phyloP scores from a whole-genome alignment of 129 eudicot species.

The Saussurea involucrata region DNA sequence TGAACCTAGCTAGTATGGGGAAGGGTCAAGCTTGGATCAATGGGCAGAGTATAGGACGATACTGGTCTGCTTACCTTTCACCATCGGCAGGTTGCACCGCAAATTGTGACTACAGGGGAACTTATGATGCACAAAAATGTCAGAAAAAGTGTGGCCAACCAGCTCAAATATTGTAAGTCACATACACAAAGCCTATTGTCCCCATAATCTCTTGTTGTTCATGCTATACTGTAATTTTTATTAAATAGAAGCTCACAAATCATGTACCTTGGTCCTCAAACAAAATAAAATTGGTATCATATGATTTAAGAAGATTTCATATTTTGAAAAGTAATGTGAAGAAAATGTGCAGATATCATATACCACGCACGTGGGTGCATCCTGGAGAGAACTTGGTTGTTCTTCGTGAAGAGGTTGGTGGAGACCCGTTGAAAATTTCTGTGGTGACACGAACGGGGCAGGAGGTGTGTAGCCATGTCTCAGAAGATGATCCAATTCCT shows the following conservation, averaged over 20 bases:
- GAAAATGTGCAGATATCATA: conserved; percentile 46
- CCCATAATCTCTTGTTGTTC: not conserved
- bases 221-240: not conserved
- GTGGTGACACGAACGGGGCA: conserved; percentile 42
- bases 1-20: conserved; percentile 78
- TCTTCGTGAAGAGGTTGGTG: conserved; percentile 77
- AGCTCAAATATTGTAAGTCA: conserved; percentile 66
- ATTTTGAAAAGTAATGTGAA: not conserved
- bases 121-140: conserved; percentile 56
- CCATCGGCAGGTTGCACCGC: conserved; percentile 66
- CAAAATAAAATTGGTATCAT: not conserved
- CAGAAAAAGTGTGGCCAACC: conserved; percentile 76
- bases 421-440: conserved; percentile 59
- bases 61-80: conserved; percentile 73
- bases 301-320: not conserved
- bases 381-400: conserved; percentile 68
- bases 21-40: conserved; percentile 84
- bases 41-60: conserved; percentile 67
- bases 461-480: conserved; percentile 45
- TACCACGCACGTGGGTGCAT: conserved; percentile 77
- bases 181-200: not conserved
- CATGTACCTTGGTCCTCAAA: not conserved
- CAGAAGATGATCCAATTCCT: conserved; percentile 56
- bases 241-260: not conserved
- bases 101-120: conserved; percentile 72